These are phyloP conservation scores for Ceratobasidium theobromae DNA, from an alignment of 1,284 basidiomycete species.

Conservation along the genomic window DNA sequence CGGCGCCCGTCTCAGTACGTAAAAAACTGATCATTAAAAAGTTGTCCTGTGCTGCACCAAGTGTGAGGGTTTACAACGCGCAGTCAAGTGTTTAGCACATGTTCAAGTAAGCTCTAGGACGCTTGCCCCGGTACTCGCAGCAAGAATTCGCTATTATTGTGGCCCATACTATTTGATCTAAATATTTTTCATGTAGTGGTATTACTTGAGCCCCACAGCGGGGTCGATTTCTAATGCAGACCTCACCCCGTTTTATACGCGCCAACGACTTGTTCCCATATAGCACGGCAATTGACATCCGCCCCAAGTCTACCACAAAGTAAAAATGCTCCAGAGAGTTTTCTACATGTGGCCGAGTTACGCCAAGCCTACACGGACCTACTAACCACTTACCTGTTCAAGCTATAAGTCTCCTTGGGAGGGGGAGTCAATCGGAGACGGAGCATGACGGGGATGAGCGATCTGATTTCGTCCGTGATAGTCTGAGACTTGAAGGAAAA, in stretches of 20 bases:
- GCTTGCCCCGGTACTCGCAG: too few species aligned
- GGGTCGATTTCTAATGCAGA: too few species aligned
- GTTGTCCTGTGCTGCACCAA: too few species aligned
- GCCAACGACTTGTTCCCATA: conserved; percentile 66
- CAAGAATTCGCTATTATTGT: too few species aligned
- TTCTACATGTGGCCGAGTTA: conserved; percentile 51
- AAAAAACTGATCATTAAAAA: too few species aligned
- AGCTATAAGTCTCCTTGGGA: conserved; percentile 89
- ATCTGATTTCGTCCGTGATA: conserved; percentile 73
- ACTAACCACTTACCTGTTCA: conserved; percentile 66
- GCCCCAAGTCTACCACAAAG: conserved; percentile 83
- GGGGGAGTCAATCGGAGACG: conserved; percentile 87
- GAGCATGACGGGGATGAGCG: conserved; percentile 90
- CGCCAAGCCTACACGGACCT: conserved; percentile 6
- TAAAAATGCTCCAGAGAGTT: conserved; percentile 91
- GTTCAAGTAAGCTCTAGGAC: too few species aligned
- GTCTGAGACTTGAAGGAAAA: conserved; percentile 62
- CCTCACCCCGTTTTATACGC: conserved; percentile 25
- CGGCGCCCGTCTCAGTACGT: too few species aligned
- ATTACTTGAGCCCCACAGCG: too few species aligned
- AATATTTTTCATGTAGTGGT: too few species aligned
- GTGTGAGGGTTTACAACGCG: too few species aligned
- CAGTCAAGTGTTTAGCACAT: too few species aligned
- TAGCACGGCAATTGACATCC: conserved; percentile 66
- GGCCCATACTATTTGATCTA: too few species aligned